These are phyloP conservation scores for Ciborinia camelliae DNA, from an alignment of 2,329 filamentous ascomycete genomes.

Conservation along the genomic window DNA sequence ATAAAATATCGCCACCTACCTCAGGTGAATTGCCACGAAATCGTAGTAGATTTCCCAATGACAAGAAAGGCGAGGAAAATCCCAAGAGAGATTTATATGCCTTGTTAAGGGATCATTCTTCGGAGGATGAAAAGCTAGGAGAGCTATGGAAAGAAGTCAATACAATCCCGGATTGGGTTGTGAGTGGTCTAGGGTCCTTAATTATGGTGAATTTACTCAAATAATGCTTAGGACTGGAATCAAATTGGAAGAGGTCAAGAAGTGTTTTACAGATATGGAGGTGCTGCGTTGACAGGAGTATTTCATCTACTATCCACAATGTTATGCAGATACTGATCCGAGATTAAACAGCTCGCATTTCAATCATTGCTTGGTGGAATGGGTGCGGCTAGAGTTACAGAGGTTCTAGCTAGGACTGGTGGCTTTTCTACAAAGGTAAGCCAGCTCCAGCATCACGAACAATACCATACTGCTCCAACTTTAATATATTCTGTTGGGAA, in stretches of 20 bases:
- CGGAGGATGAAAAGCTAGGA: slow-evolving; percentile 51
- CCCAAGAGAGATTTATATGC: slow-evolving; percentile 56
- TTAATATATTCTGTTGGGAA: neutral
- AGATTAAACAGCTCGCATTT: slow-evolving; percentile 44
- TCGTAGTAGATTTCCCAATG: slow-evolving; percentile 38
- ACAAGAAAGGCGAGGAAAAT: slow-evolving; percentile 36
- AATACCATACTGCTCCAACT: too few species aligned
- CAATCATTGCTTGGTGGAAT: slow-evolving; percentile 65
- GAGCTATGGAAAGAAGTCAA: slow-evolving; percentile 65
- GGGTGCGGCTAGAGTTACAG: slow-evolving; percentile 69
- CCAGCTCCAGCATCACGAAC: too few species aligned
- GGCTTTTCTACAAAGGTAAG: slow-evolving; percentile 60
- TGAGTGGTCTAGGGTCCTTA: slow-evolving; percentile 2
- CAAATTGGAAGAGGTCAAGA: slow-evolving; percentile 72
- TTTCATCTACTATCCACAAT: slow-evolving; percentile 20
- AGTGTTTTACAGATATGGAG: slow-evolving; percentile 74
- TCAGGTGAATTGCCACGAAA: slow-evolving; percentile 29
- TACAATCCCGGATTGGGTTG: slow-evolving; percentile 67
- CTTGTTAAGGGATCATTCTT: slow-evolving; percentile 56
- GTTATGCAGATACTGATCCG: slow-evolving; percentile 6
- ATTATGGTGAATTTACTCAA: neutral
- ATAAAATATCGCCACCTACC: slow-evolving; percentile 54
- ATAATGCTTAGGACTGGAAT: slow-evolving; percentile 55
- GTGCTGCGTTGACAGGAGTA: slow-evolving; percentile 58
- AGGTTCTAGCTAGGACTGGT: slow-evolving; percentile 70